Percentiles rank a stretch among this genome's conserved stretches.
phyloP scores from a whole-genome alignment of 768 basidiomycete genomes.

The Auriscalpium microsporum region DNA sequence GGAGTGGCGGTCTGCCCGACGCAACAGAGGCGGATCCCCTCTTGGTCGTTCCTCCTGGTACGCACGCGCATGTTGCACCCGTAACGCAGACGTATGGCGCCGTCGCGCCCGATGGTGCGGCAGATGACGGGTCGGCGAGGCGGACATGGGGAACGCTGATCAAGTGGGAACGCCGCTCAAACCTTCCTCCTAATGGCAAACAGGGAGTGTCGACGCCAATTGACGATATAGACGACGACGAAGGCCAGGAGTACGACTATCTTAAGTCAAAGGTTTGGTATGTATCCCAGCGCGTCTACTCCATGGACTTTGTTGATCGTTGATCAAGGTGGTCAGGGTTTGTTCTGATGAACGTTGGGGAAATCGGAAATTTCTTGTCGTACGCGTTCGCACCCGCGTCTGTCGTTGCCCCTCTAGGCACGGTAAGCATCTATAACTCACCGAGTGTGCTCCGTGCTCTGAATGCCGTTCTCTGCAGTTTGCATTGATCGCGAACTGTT shows the following conservation, averaged over 20 bases:
- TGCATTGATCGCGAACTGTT: constrained; percentile 90
- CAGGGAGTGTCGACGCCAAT: neutral
- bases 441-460: neutral
- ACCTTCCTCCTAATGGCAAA: neutral
- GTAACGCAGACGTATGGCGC: neutral
- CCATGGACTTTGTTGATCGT: neutral
- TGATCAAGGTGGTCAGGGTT: constrained; percentile 79
- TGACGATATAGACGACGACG: constrained; percentile 8
- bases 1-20: neutral
- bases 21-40: constrained; percentile 12
- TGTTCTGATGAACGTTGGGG: constrained; percentile 82
- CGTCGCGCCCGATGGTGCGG: neutral
- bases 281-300: constrained; percentile 14
- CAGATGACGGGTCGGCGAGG: neutral
- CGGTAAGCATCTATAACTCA: constrained; percentile 42
- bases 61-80: neutral
- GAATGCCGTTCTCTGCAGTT: constrained; percentile 38
- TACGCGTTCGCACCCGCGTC: constrained; percentile 88
- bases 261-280: constrained; percentile 81
- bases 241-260: constrained; percentile 62
- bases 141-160: neutral
- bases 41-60: neutral
- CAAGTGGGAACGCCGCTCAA: neutral
- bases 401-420: constrained; percentile 93
- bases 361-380: constrained; percentile 82